Percentiles rank a stretch among this genome's conserved stretches.
These are phyloP conservation scores for Ceratorhiza oryzae-sativae DNA, from an alignment of 1,284 basidiomycete genomes.

Conservation along the genomic window DNA sequence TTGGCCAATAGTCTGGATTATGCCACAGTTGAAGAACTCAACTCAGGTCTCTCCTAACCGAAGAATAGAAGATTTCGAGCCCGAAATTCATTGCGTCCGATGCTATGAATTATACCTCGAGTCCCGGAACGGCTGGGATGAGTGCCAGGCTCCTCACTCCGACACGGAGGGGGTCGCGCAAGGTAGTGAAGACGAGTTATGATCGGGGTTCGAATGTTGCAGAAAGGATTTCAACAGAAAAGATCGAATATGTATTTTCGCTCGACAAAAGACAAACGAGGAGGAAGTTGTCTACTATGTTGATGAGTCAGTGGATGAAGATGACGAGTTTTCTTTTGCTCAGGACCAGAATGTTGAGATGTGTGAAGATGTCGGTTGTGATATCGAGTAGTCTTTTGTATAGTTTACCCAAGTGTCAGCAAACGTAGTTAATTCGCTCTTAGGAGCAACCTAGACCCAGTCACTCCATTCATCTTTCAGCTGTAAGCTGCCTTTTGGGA, in stretches of 20 bases:
- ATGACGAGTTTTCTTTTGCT: constrained; percentile 12
- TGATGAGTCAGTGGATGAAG: not conserved
- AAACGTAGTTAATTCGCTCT: too few relatives aligned
- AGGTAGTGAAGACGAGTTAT: not conserved
- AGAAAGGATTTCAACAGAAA: not conserved
- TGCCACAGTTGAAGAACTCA: not conserved
- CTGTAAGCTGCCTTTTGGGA: too few relatives aligned
- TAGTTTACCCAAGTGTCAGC: too few relatives aligned
- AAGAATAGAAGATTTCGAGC: not conserved
- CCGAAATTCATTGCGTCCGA: constrained; percentile 9
- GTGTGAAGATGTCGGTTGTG: not conserved
- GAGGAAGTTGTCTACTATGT: constrained; percentile 1
- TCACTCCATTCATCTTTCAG: too few relatives aligned
- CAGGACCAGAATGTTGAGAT: not conserved
- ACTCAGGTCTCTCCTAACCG: not conserved
- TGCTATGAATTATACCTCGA: not conserved
- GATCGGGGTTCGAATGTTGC: constrained; percentile 1
- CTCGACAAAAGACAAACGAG: not conserved
- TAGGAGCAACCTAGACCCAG: too few relatives aligned
- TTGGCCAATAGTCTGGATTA: not conserved
- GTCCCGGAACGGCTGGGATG: not conserved
- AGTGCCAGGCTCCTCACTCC: constrained; percentile 1
- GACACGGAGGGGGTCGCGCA: not conserved
- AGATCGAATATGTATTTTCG: not conserved
- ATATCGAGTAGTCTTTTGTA: not conserved